Evolutionary conservation across 176 grass and related monocot species (phyloP).

Genomic region (Juncus inflexus): DNA sequence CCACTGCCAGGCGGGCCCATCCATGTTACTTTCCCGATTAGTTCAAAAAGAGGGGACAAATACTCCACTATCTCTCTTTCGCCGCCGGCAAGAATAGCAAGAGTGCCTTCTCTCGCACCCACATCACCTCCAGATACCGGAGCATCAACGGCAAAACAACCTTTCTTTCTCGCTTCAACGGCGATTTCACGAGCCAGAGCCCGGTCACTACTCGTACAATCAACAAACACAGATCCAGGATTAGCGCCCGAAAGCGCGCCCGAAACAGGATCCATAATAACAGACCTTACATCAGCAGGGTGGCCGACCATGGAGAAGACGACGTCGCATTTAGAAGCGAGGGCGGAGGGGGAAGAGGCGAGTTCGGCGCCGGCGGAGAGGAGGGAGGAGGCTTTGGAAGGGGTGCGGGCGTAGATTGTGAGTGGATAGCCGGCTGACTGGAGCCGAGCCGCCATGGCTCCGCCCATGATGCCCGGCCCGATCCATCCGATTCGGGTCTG

Average conservation of each 20-base stretch:
- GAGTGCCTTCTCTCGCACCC: constrained; percentile 57
- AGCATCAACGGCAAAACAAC: constrained; percentile 55
- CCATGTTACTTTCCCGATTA: constrained; percentile 49
- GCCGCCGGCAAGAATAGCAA: constrained; percentile 67
- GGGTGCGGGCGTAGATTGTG: constrained; percentile 52
- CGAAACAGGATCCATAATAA: constrained; percentile 39
- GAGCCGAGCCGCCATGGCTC: constrained; percentile 63
- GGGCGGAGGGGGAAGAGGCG: constrained; percentile 39
- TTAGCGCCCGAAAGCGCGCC: constrained; percentile 39
- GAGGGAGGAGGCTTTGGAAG: constrained; percentile 49
- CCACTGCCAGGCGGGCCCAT: constrained; percentile 71
- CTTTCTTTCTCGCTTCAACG: constrained; percentile 3
- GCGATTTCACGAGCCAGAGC: constrained; percentile 53
- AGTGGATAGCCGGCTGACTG: constrained; percentile 49
- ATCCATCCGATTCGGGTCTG: constrained; percentile 68
- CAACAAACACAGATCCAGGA: constrained; percentile 49
- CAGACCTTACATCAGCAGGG: constrained; percentile 52
- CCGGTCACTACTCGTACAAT: constrained; percentile 63
- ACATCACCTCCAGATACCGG: constrained; percentile 73
- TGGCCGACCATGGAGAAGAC: constrained; percentile 84
- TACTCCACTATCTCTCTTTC: constrained; percentile 51
- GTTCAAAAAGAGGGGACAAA: constrained; percentile 54
- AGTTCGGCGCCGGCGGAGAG: constrained; percentile 38
- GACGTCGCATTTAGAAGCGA: constrained; percentile 46
- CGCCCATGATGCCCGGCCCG: constrained; percentile 67